Percentiles rank a stretch among this genome's conserved stretches.
Conservation (phyloP, 2,329 filamentous ascomycete genomes). For the Thelonectria blattea region DNA sequence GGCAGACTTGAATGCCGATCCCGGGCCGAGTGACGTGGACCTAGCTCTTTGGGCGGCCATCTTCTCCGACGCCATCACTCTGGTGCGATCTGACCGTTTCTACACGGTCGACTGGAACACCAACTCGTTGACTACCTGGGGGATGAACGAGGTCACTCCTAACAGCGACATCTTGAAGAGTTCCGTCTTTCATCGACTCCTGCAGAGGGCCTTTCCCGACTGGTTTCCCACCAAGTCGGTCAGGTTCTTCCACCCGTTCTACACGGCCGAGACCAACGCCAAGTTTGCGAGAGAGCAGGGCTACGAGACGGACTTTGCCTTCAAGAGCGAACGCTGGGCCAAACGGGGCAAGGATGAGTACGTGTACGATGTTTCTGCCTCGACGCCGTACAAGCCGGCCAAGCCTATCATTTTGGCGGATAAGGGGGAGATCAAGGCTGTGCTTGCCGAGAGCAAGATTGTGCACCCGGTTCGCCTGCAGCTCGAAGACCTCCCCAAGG, state of each 20-base stretch:
- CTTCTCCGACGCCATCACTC: conserved; percentile 63
- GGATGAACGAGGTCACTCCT: conserved; percentile 44
- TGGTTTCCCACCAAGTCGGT: conserved; percentile 52
- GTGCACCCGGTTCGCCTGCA: no score
- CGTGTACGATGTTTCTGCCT: no score
- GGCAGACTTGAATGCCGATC: conserved; percentile 54
- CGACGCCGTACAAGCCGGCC: no score
- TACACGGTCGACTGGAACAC: conserved; percentile 57
- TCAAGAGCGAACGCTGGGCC: not conserved
- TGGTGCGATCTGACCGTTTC: conserved; percentile 66
- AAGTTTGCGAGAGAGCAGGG: not conserved
- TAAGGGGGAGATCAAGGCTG: no score
- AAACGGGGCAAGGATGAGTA: not conserved
- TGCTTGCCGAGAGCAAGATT: no score
- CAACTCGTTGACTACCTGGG: conserved; percentile 51
- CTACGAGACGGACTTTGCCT: not conserved
- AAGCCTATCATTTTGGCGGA: no score
- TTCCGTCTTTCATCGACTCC: conserved; percentile 53
- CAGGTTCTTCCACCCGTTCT: conserved; percentile 53
- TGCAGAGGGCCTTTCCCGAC: conserved; percentile 52
- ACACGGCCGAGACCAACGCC: conserved; percentile 49
- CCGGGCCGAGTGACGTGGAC: conserved; percentile 52
- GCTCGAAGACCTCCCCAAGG: no score
- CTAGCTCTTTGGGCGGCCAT: conserved; percentile 54
- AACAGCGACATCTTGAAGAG: conserved; percentile 47